Evolutionary conservation across 129 eudicot genomes (phyloP).

Genomic region (Centrapalus pauciflorus): DNA sequence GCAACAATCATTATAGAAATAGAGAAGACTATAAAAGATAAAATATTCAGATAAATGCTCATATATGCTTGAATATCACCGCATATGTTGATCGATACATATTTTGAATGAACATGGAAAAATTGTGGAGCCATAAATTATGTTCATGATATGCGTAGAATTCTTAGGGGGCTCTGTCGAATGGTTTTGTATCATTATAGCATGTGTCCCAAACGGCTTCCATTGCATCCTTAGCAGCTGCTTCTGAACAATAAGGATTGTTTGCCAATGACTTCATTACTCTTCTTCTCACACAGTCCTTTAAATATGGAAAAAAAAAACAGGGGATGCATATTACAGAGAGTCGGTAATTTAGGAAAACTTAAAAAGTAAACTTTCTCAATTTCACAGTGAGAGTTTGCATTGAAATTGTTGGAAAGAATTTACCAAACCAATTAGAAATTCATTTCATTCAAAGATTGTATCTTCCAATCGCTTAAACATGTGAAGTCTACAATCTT

Average conservation of each 20-base stretch:
- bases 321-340: background rate
- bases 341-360: background rate
- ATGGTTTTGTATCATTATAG: conserved; percentile 85
- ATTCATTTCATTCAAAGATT: background rate
- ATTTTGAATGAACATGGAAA: background rate
- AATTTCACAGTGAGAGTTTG: background rate
- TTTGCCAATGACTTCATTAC: conserved; percentile 68
- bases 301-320: background rate
- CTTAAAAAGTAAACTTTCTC: background rate
- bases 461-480: background rate
- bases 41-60: conserved; percentile 1
- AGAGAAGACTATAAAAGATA: background rate
- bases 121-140: background rate
- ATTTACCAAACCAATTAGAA: background rate
- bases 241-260: conserved; percentile 74
- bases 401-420: background rate
- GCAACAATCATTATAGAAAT: background rate
- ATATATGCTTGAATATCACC: background rate
- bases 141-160: background rate
- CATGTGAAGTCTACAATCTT: background rate
- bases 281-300: conserved; percentile 89
- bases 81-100: background rate
- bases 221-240: conserved; percentile 82
- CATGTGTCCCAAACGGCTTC: conserved; percentile 89
- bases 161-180: conserved; percentile 76